Conservation (phyloP, 257 asterid genomes). For the Fraxinus anomala region DNA sequence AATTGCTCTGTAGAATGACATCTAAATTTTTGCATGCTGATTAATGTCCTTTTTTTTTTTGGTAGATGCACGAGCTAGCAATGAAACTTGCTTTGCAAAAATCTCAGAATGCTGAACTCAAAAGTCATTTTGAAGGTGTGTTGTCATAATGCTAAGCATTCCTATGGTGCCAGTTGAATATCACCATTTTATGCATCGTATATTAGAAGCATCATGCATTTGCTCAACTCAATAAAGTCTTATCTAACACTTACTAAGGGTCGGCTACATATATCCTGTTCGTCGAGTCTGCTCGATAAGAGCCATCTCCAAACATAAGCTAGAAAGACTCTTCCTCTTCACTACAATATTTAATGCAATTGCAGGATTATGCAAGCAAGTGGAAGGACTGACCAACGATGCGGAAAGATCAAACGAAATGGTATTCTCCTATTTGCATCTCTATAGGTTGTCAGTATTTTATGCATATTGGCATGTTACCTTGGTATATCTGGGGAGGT, state of each 20-base stretch:
- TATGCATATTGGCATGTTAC: neutral
- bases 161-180: neutral
- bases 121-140: conserved; percentile 80
- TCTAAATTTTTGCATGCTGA: conserved; percentile 1
- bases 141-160: neutral
- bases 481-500: neutral
- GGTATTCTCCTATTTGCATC: conserved; percentile 40
- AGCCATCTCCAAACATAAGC: neutral
- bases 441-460: neutral
- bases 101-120: conserved; percentile 81
- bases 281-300: neutral
- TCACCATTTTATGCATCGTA: neutral
- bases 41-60: conserved; percentile 13
- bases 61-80: conserved; percentile 80
- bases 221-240: neutral
- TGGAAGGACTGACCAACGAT: conserved; percentile 70
- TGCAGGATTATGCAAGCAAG: conserved; percentile 80
- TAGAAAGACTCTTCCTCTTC: neutral
- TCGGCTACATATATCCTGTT: neutral
- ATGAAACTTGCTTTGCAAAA: conserved; percentile 83
- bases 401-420: conserved; percentile 88
- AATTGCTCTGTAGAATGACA: neutral
- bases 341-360: neutral
- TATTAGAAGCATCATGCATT: neutral
- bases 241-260: neutral